These are phyloP conservation scores for Aphanomyces invadans DNA, from an alignment of 352 stramenopile species.

Conservation along the genomic window DNA sequence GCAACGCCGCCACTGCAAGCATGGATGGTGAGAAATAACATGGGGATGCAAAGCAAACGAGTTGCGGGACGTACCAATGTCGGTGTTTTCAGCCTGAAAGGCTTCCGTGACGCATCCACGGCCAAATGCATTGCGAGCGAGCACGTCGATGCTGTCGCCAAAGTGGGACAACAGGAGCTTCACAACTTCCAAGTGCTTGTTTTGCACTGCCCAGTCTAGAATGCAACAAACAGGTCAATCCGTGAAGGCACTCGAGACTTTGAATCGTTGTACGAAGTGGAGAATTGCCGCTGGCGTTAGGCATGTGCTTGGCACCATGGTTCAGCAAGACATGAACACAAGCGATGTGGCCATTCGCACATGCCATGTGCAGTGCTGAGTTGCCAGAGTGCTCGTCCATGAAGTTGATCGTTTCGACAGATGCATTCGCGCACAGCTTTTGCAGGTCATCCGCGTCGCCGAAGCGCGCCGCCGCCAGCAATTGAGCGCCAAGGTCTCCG, in stretches of 20 bases:
- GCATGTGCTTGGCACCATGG: slow-evolving; percentile 46
- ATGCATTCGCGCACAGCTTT: slow-evolving; percentile 31
- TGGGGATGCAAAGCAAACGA: background rate
- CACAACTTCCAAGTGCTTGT: slow-evolving; percentile 73
- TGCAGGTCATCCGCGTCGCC: slow-evolving; percentile 60
- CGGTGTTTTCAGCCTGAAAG: slow-evolving; percentile 75
- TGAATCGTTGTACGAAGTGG: slow-evolving; percentile 49
- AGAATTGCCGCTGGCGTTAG: slow-evolving; percentile 65
- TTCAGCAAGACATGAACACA: slow-evolving; percentile 57
- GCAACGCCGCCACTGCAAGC: slow-evolving; percentile 46
- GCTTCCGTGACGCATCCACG: slow-evolving; percentile 74
- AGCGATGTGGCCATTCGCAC: slow-evolving; percentile 61
- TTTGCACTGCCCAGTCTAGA: slow-evolving; percentile 81
- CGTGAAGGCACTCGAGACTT: slow-evolving; percentile 5
- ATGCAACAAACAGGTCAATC: slow-evolving; percentile 25
- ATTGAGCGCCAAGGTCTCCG: slow-evolving; percentile 37
- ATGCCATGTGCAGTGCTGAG: slow-evolving; percentile 82
- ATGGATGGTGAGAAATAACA: background rate
- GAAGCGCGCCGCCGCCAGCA: slow-evolving; percentile 60
- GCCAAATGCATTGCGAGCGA: slow-evolving; percentile 75
- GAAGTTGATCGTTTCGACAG: slow-evolving; percentile 45
- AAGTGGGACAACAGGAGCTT: slow-evolving; percentile 63
- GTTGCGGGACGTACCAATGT: slow-evolving; percentile 58
- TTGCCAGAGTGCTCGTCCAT: slow-evolving; percentile 66
- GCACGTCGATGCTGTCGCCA: slow-evolving; percentile 57